Conservation (phyloP, 108 stramenopile species). For the Parmales sp. region DNA sequence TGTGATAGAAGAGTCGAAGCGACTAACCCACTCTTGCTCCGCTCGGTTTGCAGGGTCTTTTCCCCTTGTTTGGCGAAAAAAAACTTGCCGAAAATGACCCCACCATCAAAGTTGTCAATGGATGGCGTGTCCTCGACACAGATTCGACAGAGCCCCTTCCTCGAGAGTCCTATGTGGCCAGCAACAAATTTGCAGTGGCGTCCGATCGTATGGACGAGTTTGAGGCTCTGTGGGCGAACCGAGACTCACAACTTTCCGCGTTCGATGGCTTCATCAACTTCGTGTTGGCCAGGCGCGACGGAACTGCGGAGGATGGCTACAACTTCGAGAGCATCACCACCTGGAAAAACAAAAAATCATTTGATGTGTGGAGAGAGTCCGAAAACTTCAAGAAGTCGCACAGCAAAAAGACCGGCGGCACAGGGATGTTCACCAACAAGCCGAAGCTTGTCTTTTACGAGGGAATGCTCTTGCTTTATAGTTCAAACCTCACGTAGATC, state of each 20-base stretch:
- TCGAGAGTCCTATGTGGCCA: conserved; percentile 65
- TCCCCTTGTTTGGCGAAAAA: conserved; percentile 48
- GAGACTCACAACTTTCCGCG: conserved; percentile 48
- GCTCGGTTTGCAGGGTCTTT: conserved; percentile 71
- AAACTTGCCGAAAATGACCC: conserved; percentile 32
- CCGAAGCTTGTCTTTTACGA: no score
- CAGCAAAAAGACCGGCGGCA: no score
- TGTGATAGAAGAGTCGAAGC: no score
- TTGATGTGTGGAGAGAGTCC: no score
- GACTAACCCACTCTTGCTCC: conserved; percentile 22
- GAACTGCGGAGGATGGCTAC: conserved; percentile 61
- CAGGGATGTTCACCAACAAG: no score
- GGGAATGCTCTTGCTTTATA: no score
- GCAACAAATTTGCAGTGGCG: conserved; percentile 70
- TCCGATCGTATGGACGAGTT: conserved; percentile 48
- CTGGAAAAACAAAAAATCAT: no score
- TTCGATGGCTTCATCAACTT: conserved; percentile 70
- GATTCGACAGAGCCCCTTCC: conserved; percentile 51
- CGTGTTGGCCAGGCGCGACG: conserved; percentile 64
- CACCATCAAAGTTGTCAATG: conserved; percentile 54
- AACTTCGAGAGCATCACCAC: no score
- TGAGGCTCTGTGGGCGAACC: conserved; percentile 61
- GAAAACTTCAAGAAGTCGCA: no score
- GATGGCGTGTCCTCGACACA: conserved; percentile 68
- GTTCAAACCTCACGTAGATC: no score